phyloP scores from a whole-genome alignment of 2,329 filamentous ascomycete genomes.

The Colletotrichum agaves region DNA sequence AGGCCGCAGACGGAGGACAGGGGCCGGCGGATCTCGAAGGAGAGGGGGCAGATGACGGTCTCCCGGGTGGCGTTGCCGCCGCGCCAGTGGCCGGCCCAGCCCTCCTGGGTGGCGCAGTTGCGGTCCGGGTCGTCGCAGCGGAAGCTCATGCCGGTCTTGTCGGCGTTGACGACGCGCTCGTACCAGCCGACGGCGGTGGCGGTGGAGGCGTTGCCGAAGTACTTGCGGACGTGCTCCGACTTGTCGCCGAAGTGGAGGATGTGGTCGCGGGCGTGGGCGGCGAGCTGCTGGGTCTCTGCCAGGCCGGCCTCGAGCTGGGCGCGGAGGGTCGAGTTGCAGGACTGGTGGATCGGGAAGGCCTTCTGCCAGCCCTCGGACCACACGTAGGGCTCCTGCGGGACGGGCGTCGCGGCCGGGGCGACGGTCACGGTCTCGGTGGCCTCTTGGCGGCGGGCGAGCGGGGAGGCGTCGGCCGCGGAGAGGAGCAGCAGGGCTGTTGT shows the following conservation, averaged over 20 bases:
- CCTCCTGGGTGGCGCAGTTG: slow-evolving; percentile 66
- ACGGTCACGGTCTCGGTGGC: slow-evolving; percentile 39
- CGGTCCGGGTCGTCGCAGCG: slow-evolving; percentile 75
- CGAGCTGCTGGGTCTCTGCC: slow-evolving; percentile 67
- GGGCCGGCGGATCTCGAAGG: slow-evolving; percentile 66
- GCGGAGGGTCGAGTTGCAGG: slow-evolving; percentile 72
- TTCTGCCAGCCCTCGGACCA: slow-evolving; percentile 48
- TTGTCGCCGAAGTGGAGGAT: slow-evolving; percentile 66
- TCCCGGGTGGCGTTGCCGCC: slow-evolving; percentile 72
- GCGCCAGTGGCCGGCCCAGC: slow-evolving; percentile 75
- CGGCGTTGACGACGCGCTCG: slow-evolving; percentile 67
- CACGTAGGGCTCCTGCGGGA: slow-evolving; percentile 42
- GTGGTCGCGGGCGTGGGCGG: slow-evolving; percentile 71
- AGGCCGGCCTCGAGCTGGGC: slow-evolving; percentile 66
- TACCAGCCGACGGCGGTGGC: slow-evolving; percentile 70
- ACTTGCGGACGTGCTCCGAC: slow-evolving; percentile 71
- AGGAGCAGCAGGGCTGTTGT: slow-evolving; percentile 41
- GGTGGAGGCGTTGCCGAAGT: slow-evolving; percentile 71
- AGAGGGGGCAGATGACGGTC: slow-evolving; percentile 75
- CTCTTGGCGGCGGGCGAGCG: slow-evolving; percentile 42
- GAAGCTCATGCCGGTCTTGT: slow-evolving; percentile 69
- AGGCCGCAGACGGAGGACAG: slow-evolving; percentile 69
- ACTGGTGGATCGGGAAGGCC: slow-evolving; percentile 66
- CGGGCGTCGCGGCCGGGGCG: slow-evolving; percentile 36
- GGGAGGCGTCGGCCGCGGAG: slow-evolving; percentile 41